Evolutionary conservation across 202 grass and related monocot species (phyloP), one percentile per base, ranked within the genome.

Genomic region (Schoenoplectus triqueter): DNA sequence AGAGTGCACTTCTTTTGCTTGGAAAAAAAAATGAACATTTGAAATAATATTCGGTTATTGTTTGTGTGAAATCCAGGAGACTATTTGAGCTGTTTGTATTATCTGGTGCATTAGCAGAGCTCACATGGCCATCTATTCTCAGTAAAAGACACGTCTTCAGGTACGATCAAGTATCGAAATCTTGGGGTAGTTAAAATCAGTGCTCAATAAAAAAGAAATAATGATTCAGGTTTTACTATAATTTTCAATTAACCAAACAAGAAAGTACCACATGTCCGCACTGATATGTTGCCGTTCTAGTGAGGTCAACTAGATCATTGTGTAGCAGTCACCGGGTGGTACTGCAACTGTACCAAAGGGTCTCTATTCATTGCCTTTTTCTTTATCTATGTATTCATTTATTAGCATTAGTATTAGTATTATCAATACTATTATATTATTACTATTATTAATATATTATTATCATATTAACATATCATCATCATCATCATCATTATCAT

Each of bases 31-130:
- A 47, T 56, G 20, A 57, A 39, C 17, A 78, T 41, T 78, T 31
- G 21, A 59, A 57, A 41, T 78, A 78, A 57, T 2, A 15, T 15
- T 40, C n/a, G 6, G 11, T 59, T 40, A 48, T 56, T 76, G 42
- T 89, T 59, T 14, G 21, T 78, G 48, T 89, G 70, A 31, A 31
- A 73, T 84, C 42, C 91, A 99, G 96, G 88, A 94, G 88, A 70
- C 90, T 99, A 70, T 99, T 99, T 92, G 96, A 99, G 85, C 80
- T 94, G 78, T 93, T 99, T 22, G 88, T 92, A 62, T 89, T 99
- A 49, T 99, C 96, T 82, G 91, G 96, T 18, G 88, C 96, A 81
- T 87, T 99, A 86, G 96, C 96, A 80, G 96, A 99, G 75, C 96
- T 92, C 56, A 89, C 96, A 18, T 99, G 96, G 93, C 90, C 93